Evolutionary conservation across 2,329 filamentous ascomycete genomes (phyloP).

Genomic region (Alternaria gaisen): DNA sequence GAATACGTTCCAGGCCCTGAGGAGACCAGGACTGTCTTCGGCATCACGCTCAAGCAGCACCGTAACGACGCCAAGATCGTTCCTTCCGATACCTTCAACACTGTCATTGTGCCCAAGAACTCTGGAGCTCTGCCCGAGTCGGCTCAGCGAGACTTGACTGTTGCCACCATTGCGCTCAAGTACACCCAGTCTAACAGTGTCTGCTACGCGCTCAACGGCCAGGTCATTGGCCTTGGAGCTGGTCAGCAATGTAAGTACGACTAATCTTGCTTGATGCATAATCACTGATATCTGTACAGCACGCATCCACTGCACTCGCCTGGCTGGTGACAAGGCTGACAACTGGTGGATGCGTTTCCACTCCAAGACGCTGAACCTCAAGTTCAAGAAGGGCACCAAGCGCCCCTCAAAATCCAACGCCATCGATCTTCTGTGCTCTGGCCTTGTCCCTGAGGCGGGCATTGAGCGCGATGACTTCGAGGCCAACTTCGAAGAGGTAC

Average conservation of each 20-base stretch:
- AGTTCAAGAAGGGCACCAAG: slow-evolving; percentile 98
- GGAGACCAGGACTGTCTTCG: slow-evolving; percentile 89
- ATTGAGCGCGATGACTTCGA: slow-evolving; percentile 88
- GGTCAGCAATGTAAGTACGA: slow-evolving; percentile 78
- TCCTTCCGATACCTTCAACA: slow-evolving; percentile 81
- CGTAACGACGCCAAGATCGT: slow-evolving; percentile 91
- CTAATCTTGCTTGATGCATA: background rate
- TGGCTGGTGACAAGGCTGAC: slow-evolving; percentile 97
- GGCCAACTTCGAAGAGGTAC: slow-evolving; percentile 88
- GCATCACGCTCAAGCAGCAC: slow-evolving; percentile 85
- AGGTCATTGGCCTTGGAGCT: slow-evolving; percentile 91
- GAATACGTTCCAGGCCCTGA: slow-evolving; percentile 77
- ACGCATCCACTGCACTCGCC: slow-evolving; percentile 96
- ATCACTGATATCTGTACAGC: slow-evolving; percentile 48
- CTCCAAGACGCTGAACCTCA: slow-evolving; percentile 82
- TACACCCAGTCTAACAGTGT: slow-evolving; percentile 99
- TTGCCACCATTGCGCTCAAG: slow-evolving; percentile 96
- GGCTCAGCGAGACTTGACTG: slow-evolving; percentile 87
- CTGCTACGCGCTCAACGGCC: slow-evolving; percentile 93
- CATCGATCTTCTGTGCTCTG: slow-evolving; percentile 93
- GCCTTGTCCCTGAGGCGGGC: slow-evolving; percentile 83
- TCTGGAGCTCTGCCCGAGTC: slow-evolving; percentile 75
- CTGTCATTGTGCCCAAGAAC: slow-evolving; percentile 86
- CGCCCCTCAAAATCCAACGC: slow-evolving; percentile 97
- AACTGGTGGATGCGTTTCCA: slow-evolving; percentile 99